Conservation (phyloP, 305 asterid species). For the Fraxinus floribunda region DNA sequence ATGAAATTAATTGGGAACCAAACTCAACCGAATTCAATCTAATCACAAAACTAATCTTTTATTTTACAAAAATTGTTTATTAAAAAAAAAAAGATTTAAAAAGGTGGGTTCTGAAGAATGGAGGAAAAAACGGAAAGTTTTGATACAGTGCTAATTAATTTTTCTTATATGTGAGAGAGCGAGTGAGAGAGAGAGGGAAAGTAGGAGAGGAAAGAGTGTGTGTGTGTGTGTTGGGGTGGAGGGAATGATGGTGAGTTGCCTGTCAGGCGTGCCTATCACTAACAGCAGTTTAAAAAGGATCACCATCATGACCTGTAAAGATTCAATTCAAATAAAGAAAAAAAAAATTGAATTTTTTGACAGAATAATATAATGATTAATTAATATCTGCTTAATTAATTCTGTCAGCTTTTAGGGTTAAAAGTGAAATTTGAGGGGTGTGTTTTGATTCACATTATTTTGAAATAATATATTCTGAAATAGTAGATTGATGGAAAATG, state of each 20-base stretch:
- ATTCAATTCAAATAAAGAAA: background rate
- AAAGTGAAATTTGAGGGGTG: background rate
- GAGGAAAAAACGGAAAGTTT: slow-evolving; percentile 25
- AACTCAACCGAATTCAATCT: slow-evolving; percentile 53
- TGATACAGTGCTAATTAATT: slow-evolving; percentile 12
- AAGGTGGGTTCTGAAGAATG: slow-evolving; percentile 24
- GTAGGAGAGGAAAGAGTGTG: background rate
- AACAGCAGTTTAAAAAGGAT: slow-evolving; percentile 46
- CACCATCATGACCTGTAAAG: slow-evolving; percentile 64
- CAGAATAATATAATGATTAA: background rate
- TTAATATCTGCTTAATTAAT: background rate
- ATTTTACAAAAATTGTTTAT: slow-evolving; percentile 23
- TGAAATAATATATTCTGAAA: no score
- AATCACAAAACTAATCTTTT: slow-evolving; percentile 28
- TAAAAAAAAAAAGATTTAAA: background rate
- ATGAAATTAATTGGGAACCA: background rate
- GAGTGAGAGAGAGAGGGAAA: slow-evolving; percentile 9
- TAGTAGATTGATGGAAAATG: no score
- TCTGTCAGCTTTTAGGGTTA: background rate
- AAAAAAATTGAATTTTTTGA: background rate
- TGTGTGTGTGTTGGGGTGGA: slow-evolving; percentile 28
- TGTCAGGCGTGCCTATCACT: slow-evolving; percentile 68
- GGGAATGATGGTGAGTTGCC: slow-evolving; percentile 66
- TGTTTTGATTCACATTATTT: no score
- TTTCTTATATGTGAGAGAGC: slow-evolving; percentile 20